These are phyloP conservation scores for Sporobolomyces roseus DNA, from an alignment of 768 basidiomycete species.

Conservation along the genomic window DNA sequence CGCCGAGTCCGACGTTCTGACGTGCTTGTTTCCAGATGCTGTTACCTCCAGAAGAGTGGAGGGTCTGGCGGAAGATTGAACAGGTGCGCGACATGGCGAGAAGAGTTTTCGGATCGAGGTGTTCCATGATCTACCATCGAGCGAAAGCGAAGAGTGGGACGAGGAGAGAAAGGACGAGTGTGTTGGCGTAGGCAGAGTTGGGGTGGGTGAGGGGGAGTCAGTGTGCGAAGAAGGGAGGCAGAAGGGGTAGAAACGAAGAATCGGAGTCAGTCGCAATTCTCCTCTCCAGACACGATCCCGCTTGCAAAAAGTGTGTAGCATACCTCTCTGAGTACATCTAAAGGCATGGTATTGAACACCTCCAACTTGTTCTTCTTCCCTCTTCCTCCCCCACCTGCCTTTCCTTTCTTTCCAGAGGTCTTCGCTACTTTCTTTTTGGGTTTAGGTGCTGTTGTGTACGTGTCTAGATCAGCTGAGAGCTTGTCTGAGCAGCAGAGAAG, in stretches of 20 bases:
- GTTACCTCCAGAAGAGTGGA: constrained; percentile 1
- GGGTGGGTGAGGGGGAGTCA: too few relatives aligned
- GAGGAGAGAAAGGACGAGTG: neutral
- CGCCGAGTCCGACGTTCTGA: neutral
- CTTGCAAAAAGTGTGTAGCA: neutral
- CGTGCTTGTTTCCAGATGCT: constrained; percentile 14
- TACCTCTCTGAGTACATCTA: constrained; percentile 21
- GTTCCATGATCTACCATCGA: constrained; percentile 8
- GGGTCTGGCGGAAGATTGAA: constrained; percentile 13
- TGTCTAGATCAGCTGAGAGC: neutral
- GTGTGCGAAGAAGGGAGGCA: too few relatives aligned
- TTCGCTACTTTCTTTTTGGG: neutral
- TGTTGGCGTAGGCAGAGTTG: too few relatives aligned
- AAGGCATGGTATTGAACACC: constrained; percentile 14
- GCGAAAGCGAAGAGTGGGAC: neutral
- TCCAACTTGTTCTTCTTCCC: constrained; percentile 17
- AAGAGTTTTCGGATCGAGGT: constrained; percentile 16
- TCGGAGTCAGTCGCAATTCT: too few relatives aligned
- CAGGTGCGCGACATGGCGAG: constrained; percentile 26
- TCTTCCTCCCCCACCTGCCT: neutral
- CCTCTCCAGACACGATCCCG: neutral
- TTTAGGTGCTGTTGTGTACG: neutral
- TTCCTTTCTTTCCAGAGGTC: neutral
- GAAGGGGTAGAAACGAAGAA: too few relatives aligned
- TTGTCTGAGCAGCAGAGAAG: too few relatives aligned